Evolutionary conservation across 176 grass and related monocot genomes (phyloP).

Genomic region (Zizania latifolia): DNA sequence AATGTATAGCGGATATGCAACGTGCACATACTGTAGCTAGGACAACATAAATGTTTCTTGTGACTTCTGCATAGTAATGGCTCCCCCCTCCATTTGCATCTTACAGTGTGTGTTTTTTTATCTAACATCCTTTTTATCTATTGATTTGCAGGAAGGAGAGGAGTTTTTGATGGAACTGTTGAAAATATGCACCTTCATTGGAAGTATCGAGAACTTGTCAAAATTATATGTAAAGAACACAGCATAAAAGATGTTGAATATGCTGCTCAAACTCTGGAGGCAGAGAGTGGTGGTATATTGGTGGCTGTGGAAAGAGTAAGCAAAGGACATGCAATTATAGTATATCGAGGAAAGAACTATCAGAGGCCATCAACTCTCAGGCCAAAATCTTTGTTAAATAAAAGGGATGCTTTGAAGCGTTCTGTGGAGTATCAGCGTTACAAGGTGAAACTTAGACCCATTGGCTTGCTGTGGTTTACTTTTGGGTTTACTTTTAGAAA

Average conservation of each 20-base stretch:
- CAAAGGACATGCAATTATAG: slow-evolving; percentile 89
- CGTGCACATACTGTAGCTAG: background rate
- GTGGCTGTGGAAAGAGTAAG: slow-evolving; percentile 79
- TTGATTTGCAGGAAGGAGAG: slow-evolving; percentile 66
- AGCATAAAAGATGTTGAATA: slow-evolving; percentile 54
- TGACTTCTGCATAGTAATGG: background rate
- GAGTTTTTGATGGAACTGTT: slow-evolving; percentile 89
- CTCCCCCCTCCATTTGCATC: background rate
- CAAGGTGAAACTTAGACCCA: slow-evolving; percentile 44
- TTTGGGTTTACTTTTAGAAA: background rate
- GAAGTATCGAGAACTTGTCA: slow-evolving; percentile 92
- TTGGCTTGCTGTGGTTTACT: slow-evolving; percentile 5
- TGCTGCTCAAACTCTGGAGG: slow-evolving; percentile 66
- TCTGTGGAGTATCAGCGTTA: slow-evolving; percentile 69
- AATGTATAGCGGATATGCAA: background rate
- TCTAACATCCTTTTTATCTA: background rate
- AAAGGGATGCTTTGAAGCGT: slow-evolving; percentile 71
- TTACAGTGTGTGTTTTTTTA: slow-evolving; percentile 1
- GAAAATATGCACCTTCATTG: slow-evolving; percentile 98
- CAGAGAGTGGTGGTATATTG: slow-evolving; percentile 89
- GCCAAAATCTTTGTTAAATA: slow-evolving; percentile 67
- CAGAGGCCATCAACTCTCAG: slow-evolving; percentile 64
- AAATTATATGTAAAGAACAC: slow-evolving; percentile 85
- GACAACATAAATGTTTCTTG: background rate
- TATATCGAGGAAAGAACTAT: slow-evolving; percentile 93